Evolutionary conservation across 2,329 filamentous ascomycete genomes (phyloP).

Genomic region (Rachicladosporium sp.): DNA sequence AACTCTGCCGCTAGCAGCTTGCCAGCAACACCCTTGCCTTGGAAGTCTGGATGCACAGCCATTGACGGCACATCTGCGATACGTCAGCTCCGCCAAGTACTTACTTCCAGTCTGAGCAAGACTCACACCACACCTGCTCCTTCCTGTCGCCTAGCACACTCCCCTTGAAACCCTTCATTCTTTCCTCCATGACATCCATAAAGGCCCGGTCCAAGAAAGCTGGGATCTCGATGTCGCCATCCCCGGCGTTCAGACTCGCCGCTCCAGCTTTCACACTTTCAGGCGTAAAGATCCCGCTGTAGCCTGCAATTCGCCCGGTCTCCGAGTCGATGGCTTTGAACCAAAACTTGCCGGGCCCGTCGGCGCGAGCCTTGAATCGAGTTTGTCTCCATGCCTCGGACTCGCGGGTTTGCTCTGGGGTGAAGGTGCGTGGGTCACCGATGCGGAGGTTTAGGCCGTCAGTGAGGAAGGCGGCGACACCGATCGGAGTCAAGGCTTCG

Average conservation of each 20-base stretch:
- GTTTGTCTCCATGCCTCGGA: slow-evolving; percentile 3
- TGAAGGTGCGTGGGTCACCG: not conserved
- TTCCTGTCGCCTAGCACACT: slow-evolving; percentile 2
- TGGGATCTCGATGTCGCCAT: not conserved
- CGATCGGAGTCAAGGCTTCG: slow-evolving; percentile 1
- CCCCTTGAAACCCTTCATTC: not conserved
- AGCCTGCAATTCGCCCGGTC: slow-evolving; percentile 2
- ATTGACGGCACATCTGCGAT: slow-evolving; percentile 4
- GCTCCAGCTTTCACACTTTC: slow-evolving; percentile 1
- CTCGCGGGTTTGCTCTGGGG: not conserved
- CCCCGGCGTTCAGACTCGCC: not conserved
- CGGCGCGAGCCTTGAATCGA: slow-evolving; percentile 1
- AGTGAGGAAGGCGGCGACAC: slow-evolving; percentile 1
- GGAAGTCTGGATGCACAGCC: slow-evolving; percentile 4
- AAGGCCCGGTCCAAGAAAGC: slow-evolving; percentile 1
- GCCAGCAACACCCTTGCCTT: slow-evolving; percentile 3
- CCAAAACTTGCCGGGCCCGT: not conserved
- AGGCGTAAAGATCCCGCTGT: slow-evolving; percentile 1
- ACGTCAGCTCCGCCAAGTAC: too few species aligned
- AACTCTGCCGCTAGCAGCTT: slow-evolving; percentile 1
- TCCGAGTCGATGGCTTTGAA: slow-evolving; percentile 3
- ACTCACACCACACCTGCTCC: slow-evolving; percentile 5
- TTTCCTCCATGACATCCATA: not conserved
- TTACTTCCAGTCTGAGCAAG: not conserved
- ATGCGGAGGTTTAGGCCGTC: slow-evolving; percentile 3